A percentile compares a stretch with the other conserved stretches of the same genome.
phyloP scores from a whole-genome alignment of 352 stramenopile species.

The Pythium folliculosum region DNA sequence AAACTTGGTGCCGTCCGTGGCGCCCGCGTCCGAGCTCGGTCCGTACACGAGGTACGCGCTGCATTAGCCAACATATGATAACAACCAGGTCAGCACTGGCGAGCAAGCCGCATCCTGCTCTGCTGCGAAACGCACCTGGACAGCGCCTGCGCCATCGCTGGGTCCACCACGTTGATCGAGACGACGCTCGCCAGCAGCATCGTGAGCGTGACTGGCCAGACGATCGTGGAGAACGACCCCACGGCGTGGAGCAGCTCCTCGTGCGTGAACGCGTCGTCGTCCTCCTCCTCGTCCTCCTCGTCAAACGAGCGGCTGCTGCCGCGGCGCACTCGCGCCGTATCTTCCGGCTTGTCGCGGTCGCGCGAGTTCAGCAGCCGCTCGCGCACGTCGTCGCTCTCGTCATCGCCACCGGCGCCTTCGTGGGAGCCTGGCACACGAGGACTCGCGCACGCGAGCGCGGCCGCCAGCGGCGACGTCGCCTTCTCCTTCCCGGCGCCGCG shows the following conservation, averaged over 20 bases:
- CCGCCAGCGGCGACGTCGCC: slow-evolving; percentile 26
- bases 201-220: slow-evolving; percentile 76
- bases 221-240: slow-evolving; percentile 82
- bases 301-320: slow-evolving; percentile 4
- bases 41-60: slow-evolving; percentile 84
- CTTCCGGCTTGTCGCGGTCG: slow-evolving; percentile 6
- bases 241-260: slow-evolving; percentile 86
- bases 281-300: slow-evolving; percentile 19
- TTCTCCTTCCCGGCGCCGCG: background rate
- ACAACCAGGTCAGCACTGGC: too few species aligned
- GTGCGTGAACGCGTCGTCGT: slow-evolving; percentile 57
- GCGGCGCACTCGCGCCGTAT: background rate
- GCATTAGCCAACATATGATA: too few species aligned
- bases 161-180: slow-evolving; percentile 81
- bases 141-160: slow-evolving; percentile 66
- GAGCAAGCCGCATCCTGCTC: too few species aligned
- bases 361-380: slow-evolving; percentile 21
- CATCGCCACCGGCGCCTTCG: background rate
- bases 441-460: slow-evolving; percentile 22
- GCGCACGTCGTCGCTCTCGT: slow-evolving; percentile 17
- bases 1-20: slow-evolving; percentile 69
- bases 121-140: slow-evolving; percentile 49
- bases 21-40: slow-evolving; percentile 49
- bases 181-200: slow-evolving; percentile 85
- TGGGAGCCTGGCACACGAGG: background rate